Conservation (phyloP, 2,329 filamentous ascomycete genomes). For the Monilinia polystroma region DNA sequence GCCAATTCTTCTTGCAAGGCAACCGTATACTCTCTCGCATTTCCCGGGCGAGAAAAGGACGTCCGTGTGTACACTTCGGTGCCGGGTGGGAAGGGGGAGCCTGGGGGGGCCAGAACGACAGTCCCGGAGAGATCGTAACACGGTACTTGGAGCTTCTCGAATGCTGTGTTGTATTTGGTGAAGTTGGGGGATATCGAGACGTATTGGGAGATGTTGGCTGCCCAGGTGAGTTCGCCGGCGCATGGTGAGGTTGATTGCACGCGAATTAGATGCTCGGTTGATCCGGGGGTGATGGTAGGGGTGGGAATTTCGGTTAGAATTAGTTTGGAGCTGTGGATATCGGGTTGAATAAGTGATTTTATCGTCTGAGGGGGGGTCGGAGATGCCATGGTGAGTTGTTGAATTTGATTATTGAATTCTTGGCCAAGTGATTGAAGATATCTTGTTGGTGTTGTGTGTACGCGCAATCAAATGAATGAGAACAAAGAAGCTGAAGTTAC, state of each 20-base stretch:
- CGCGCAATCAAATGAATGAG: neutral
- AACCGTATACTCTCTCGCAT: constrained; percentile 12
- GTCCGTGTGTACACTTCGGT: neutral
- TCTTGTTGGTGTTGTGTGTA: neutral
- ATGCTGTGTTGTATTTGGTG: neutral
- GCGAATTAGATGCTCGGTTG: constrained; percentile 15
- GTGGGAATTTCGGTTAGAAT: constrained; percentile 9
- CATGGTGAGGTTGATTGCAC: constrained; percentile 14
- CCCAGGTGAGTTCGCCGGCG: constrained; percentile 13
- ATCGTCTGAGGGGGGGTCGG: neutral
- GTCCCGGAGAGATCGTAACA: constrained; percentile 10
- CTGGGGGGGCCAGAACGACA: neutral
- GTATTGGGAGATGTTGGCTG: neutral
- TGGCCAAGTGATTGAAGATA: neutral
- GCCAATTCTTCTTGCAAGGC: constrained; percentile 4
- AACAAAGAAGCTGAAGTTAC: neutral
- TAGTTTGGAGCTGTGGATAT: constrained; percentile 9
- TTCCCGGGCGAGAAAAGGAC: neutral
- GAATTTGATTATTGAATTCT: neutral
- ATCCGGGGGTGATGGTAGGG: neutral
- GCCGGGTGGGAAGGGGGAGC: neutral
- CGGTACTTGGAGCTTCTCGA: neutral
- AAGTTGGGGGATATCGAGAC: neutral
- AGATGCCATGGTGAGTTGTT: neutral
- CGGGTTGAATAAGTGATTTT: constrained; percentile 17